Conservation (phyloP, 2,329 filamentous ascomycete species). For the Trichoderma sp. region DNA sequence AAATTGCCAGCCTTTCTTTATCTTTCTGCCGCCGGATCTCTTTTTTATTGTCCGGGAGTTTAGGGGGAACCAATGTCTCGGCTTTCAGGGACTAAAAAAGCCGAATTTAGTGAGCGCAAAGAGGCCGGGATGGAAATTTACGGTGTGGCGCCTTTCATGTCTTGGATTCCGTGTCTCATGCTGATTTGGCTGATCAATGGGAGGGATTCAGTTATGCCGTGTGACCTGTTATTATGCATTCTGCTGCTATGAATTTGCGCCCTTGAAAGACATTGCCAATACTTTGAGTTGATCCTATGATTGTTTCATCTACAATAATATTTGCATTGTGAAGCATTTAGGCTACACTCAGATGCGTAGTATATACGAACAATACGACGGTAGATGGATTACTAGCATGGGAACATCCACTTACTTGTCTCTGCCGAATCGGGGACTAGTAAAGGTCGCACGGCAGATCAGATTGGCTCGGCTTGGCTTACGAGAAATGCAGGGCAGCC, state of each 20-base stretch:
- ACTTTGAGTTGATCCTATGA: fast-evolving
- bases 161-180: not conserved
- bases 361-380: not conserved
- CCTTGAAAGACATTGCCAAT: not conserved
- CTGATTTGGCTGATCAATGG: not conserved
- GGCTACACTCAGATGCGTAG: not conserved
- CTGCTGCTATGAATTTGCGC: not conserved
- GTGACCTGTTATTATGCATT: not conserved
- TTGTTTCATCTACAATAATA: not conserved
- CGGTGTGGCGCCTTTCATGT: not conserved
- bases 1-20: not conserved
- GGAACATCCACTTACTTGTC: not conserved
- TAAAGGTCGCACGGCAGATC: not conserved
- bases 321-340: not conserved
- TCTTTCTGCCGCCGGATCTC: not conserved
- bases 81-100: not conserved
- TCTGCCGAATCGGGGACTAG: not conserved
- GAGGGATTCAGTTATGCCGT: not conserved
- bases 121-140: not conserved
- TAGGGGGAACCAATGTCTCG: not conserved
- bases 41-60: not conserved
- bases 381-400: not conserved
- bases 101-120: not conserved
- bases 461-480: not conserved
- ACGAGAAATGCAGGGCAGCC: not conserved